Conservation (phyloP, 129 eudicot genomes). For the Helianthus tuberosus region DNA sequence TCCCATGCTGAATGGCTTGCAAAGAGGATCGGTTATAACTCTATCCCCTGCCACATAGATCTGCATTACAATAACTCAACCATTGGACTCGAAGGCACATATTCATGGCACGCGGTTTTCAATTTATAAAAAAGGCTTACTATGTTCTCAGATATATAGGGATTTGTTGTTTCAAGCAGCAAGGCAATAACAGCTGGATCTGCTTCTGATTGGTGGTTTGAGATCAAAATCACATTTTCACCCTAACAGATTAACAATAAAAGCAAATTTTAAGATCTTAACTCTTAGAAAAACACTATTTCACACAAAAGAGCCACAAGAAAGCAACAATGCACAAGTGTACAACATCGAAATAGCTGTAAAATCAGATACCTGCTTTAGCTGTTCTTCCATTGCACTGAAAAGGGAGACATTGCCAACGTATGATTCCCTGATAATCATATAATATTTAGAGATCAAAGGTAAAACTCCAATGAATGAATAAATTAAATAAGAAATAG, state of each 20-base stretch:
- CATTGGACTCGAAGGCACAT: slow-evolving; percentile 13
- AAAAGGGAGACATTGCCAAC: slow-evolving; percentile 81
- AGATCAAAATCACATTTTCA: slow-evolving; percentile 77
- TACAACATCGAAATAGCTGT: no score
- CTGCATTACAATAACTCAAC: slow-evolving; percentile 52
- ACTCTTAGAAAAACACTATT: slow-evolving; percentile 1
- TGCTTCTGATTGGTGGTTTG: slow-evolving; percentile 99
- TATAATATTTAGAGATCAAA: background rate
- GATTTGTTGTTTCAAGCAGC: slow-evolving; percentile 74
- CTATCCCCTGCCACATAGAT: slow-evolving; percentile 94
- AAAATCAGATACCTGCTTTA: slow-evolving; percentile 55
- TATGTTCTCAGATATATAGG: slow-evolving; percentile 74
- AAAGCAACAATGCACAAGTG: background rate
- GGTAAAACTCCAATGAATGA: no score
- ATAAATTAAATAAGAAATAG: no score
- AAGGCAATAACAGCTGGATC: slow-evolving; percentile 95
- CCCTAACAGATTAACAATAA: slow-evolving; percentile 57
- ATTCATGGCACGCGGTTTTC: slow-evolving; percentile 1
- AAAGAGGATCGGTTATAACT: slow-evolving; percentile 76
- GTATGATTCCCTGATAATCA: slow-evolving; percentile 71
- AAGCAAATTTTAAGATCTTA: slow-evolving; percentile 31
- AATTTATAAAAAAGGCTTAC: slow-evolving; percentile 37
- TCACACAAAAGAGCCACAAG: slow-evolving; percentile 2
- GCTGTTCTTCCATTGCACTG: slow-evolving; percentile 75
- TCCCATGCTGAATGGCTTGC: no score